Evolutionary conservation across 768 basidiomycete species (phyloP), one percentile per base, ranked within the genome.

Genomic region (Termitomyces sp.): DNA sequence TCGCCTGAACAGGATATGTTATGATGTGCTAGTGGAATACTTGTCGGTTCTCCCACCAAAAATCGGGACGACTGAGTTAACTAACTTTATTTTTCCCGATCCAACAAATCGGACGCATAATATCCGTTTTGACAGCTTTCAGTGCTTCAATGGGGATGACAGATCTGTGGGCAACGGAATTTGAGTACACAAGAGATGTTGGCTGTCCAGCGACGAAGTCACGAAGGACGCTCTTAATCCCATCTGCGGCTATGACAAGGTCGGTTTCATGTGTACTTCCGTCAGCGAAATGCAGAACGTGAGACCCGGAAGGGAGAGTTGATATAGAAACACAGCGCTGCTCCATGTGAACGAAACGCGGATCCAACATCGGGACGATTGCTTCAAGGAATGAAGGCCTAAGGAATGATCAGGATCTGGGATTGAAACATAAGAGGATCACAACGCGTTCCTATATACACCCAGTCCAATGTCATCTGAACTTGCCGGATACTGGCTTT

Each of bases 311-410:
- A 8, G 65, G 55, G 13, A 68, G 28, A 26, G 57, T 58, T 23
- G 70, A 65, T n/a, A 81, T 64, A 10, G 71, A 72, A 12, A 65
- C 69, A 63, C 80, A 81, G 12, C 81, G 79, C 63, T 82, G 83
- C 64, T 79, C 74, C 69, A 85, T 81, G 62, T 81, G 80, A 5
- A 75, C 70, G 35, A 68, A 66, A 9, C 69, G 63, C 0, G 78
- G 72, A 60, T 83, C 75, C 28, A 83, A 53, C 20, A 77, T 69
- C 7, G 72, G 72, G 5, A 77, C 68, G 30, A 85, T 66, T 1
- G 80, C 79, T 20, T 82, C 77, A 5, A 86, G 70, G 60, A 83
- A 82, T 7, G 71, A 73, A 5, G 82, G 80, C 49, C 82, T 83
- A 55, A n/a, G 30, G 14, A 23, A 43, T 47, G 35, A n/a, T 23